phyloP scores from a whole-genome alignment of 2,329 filamentous ascomycete species.

The Penicillium hesseltinei region DNA sequence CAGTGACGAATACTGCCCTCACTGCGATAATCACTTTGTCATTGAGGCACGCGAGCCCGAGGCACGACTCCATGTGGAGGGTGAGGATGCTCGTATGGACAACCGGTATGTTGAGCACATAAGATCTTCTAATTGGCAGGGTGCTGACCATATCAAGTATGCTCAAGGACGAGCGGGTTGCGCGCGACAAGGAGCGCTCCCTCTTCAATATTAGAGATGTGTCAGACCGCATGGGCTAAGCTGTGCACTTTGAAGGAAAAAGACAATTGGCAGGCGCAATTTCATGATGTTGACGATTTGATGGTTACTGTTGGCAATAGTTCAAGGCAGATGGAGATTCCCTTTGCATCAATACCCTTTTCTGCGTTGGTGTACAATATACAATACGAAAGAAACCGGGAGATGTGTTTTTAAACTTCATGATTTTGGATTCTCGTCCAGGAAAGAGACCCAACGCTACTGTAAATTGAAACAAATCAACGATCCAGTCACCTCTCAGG shows the following conservation, averaged over 20 bases:
- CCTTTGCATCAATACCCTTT: slow-evolving; percentile 20
- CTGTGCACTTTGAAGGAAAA: background rate
- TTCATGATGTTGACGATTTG: slow-evolving; percentile 35
- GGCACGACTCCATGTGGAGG: slow-evolving; percentile 79
- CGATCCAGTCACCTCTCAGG: slow-evolving; percentile 24
- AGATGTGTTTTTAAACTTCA: slow-evolving; percentile 13
- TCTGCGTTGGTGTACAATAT: slow-evolving; percentile 19
- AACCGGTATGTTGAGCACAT: slow-evolving; percentile 51
- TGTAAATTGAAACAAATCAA: slow-evolving; percentile 24
- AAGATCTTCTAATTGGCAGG: background rate
- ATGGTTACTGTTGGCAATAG: slow-evolving; percentile 14
- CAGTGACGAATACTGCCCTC: slow-evolving; percentile 95
- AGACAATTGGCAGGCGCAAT: slow-evolving; percentile 1
- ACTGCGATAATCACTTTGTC: slow-evolving; percentile 98
- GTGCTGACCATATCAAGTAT: slow-evolving; percentile 54
- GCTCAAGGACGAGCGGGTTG: slow-evolving; percentile 84
- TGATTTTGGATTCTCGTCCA: slow-evolving; percentile 25
- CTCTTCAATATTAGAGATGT: slow-evolving; percentile 76
- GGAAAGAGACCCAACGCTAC: slow-evolving; percentile 26
- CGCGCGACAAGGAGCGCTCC: slow-evolving; percentile 57
- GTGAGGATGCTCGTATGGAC: slow-evolving; percentile 84
- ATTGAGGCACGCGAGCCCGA: slow-evolving; percentile 84
- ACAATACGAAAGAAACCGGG: slow-evolving; percentile 11
- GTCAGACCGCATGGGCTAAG: slow-evolving; percentile 70
- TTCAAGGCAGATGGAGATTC: slow-evolving; percentile 9